These are phyloP conservation scores for Spizellomyces sp. DNA, from an alignment of 192 early-diverging fungal species.

Conservation along the genomic window DNA sequence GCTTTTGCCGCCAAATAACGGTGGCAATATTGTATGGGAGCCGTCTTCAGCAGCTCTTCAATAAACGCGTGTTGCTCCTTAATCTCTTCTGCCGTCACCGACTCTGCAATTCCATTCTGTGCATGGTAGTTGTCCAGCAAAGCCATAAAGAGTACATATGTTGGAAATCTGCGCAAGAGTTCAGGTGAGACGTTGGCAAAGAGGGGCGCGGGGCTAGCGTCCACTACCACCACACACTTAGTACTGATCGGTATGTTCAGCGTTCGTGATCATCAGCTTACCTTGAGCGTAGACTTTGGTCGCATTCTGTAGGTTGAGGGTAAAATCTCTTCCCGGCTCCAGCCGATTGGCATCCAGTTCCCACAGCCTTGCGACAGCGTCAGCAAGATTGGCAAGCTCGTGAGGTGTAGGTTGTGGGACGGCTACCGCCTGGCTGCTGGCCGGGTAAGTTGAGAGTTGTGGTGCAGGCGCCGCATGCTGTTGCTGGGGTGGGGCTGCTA, in stretches of 20 bases:
- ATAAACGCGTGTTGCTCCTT: slow-evolving; percentile 33
- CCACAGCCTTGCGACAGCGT: slow-evolving; percentile 34
- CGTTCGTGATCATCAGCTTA: slow-evolving; percentile 12
- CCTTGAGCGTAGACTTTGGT: slow-evolving; percentile 27
- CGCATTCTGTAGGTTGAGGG: slow-evolving; percentile 31
- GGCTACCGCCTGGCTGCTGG: neutral
- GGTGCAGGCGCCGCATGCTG: neutral
- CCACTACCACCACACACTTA: slow-evolving; percentile 11
- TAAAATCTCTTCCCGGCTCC: slow-evolving; percentile 32
- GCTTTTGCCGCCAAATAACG: slow-evolving; percentile 22
- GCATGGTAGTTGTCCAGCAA: slow-evolving; percentile 37
- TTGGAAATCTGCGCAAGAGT: slow-evolving; percentile 24
- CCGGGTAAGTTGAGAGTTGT: neutral
- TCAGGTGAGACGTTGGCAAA: slow-evolving; percentile 22
- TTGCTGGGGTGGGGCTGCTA: slow-evolving; percentile 9
- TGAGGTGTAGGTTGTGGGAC: slow-evolving; percentile 16
- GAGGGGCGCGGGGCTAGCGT: slow-evolving; percentile 31
- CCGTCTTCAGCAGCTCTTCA: slow-evolving; percentile 25
- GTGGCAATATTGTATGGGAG: slow-evolving; percentile 33
- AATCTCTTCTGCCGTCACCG: slow-evolving; percentile 7
- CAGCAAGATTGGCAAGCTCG: slow-evolving; percentile 26
- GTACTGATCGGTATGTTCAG: neutral
- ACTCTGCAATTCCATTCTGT: slow-evolving; percentile 31
- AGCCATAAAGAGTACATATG: slow-evolving; percentile 24
- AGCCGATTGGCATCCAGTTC: slow-evolving; percentile 37